Percentiles rank a stretch among this genome's conserved stretches.
Evolutionary conservation across 805 yeast species (phyloP).

Genomic region (Sporopachydermia lactativora): DNA sequence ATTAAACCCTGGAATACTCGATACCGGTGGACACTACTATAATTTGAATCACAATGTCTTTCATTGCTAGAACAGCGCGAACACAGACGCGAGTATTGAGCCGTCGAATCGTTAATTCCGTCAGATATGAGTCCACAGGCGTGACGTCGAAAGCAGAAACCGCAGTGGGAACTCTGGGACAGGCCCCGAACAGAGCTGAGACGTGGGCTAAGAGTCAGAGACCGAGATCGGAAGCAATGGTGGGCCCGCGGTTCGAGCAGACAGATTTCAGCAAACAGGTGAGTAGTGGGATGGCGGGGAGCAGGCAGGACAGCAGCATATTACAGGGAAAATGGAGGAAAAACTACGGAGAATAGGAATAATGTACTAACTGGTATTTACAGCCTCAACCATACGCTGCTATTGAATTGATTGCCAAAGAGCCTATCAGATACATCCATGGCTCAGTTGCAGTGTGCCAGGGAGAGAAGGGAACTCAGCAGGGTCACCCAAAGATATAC

Average conservation of each 20-base stretch:
- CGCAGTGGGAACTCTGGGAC: slow-evolving; percentile 24
- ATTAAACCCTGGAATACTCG: no score
- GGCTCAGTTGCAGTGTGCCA: slow-evolving; percentile 67
- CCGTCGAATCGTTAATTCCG: not conserved
- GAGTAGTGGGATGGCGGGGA: no score
- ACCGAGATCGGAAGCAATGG: slow-evolving; percentile 39
- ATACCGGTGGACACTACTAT: no score
- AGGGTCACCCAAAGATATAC: slow-evolving; percentile 75
- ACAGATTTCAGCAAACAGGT: slow-evolving; percentile 29
- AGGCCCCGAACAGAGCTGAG: slow-evolving; percentile 62
- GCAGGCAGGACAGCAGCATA: no score
- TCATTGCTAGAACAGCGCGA: not conserved
- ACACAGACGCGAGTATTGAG: not conserved
- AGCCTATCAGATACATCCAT: slow-evolving; percentile 53
- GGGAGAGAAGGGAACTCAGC: slow-evolving; percentile 49
- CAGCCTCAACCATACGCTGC: slow-evolving; percentile 81
- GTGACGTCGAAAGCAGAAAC: not conserved
- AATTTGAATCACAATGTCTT: not conserved
- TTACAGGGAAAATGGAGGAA: no score
- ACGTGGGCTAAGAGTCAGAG: slow-evolving; percentile 66
- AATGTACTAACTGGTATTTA: not conserved
- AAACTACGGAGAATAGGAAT: not conserved
- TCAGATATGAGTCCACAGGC: not conserved
- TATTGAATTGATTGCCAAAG: slow-evolving; percentile 63
- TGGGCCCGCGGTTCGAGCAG: slow-evolving; percentile 58